Base-by-base conservation (phyloP, 2,329 filamentous ascomycete genomes). In the Coniochaeta sp. region DNA sequence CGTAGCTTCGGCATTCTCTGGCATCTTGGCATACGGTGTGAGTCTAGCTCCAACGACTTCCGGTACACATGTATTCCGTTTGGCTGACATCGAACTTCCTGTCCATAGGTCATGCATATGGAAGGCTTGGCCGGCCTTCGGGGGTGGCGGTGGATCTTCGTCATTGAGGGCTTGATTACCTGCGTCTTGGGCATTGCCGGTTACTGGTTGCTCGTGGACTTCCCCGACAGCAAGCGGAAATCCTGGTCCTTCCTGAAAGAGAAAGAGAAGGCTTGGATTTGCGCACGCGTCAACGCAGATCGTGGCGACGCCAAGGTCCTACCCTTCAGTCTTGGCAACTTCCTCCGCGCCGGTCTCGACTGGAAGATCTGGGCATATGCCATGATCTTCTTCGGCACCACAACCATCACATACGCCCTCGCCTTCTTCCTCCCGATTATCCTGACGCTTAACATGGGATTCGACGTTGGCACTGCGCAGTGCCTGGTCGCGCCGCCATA, bases 381-480 rank as follows among this genome's bases (percentile, higher is more conserved):
- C 59, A 65, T 85, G 65, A 78, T 87, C 65, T 83, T 82, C 69
- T 84, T 85, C 75, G 84, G 84, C 71, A 83, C 84, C 1, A 91
- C 89, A 0, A 89, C 89, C 12, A 82, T 90, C 58, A 81, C 82
- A 1, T 95, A 95, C 70, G 85, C 89, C 0, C 81, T 95, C 9
- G 88, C 89, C 1, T 93, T 89, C 72, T 93, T 93, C 69, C 74
- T 93, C 4, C 90, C 90, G 7, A 84, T 93, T 67, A 90, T 95
- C 66, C 83, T 96, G 16, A 73, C 77, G 57, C 67, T 67, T 38
- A 81, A 77, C 70, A 83, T 93, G 77, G 81, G 83, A 16, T 93
- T 90, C 76, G 77, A 73, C 55, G 77, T 87, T 6, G 86, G 79
- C 8, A 77, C 77, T 57, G 78, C 88, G 0, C 89, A 91, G 72